Evolutionary conservation across 345 rosid species (phyloP).

Genomic region (Murraya koenigii): DNA sequence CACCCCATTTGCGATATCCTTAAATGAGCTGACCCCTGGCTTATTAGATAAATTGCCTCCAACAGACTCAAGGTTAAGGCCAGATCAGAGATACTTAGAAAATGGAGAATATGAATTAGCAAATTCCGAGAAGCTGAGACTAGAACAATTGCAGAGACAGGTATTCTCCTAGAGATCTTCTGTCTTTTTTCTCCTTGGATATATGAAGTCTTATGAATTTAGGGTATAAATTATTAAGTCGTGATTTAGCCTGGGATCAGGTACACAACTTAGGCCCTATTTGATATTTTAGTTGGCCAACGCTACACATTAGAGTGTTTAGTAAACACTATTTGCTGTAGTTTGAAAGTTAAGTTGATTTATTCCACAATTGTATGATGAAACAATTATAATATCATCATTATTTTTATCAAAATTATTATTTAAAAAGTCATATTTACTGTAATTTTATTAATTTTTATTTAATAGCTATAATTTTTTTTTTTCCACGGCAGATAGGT

Average conservation of each 20-base stretch:
- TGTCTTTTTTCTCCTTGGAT: neutral
- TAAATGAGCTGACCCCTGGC: constrained; percentile 83
- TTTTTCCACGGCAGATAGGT: neutral
- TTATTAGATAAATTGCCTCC: constrained; percentile 80
- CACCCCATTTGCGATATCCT: constrained; percentile 84
- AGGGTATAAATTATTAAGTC: neutral
- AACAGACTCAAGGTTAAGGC: constrained; percentile 96
- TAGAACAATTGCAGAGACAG: constrained; percentile 97
- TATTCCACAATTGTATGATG: no score
- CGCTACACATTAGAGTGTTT: no score
- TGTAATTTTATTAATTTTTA: no score
- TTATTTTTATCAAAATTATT: no score
- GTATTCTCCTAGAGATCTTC: constrained; percentile 35
- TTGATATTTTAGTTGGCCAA: no score
- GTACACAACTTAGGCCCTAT: no score
- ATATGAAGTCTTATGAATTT: neutral
- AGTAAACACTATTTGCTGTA: no score
- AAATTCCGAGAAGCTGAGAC: constrained; percentile 91
- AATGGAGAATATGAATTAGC: constrained; percentile 95
- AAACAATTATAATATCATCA: no score
- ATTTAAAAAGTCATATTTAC: no score
- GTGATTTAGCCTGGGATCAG: neutral
- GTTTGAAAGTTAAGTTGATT: no score
- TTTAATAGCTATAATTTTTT: no score
- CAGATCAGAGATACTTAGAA: constrained; percentile 91